Evolutionary conservation across 2,329 filamentous ascomycete species (phyloP).

Genomic region (Berkeleyomyces basicola): DNA sequence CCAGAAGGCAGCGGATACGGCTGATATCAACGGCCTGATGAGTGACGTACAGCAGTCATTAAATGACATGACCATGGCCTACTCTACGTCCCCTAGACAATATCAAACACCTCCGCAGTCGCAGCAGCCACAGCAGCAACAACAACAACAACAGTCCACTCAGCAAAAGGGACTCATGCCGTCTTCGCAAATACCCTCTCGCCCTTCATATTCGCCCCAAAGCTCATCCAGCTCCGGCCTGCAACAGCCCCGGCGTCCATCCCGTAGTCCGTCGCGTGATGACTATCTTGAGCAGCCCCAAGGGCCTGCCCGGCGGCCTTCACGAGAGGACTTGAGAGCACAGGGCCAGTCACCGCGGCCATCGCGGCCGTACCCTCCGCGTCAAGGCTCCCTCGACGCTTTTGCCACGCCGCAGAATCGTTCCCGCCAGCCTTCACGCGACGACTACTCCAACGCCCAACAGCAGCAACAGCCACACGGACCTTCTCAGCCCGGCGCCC

Average conservation of each 20-base stretch:
- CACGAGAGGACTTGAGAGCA: neutral
- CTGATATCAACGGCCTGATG: constrained; percentile 6
- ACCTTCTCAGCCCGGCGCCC: neutral
- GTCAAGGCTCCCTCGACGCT: constrained; percentile 5
- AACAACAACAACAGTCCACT: neutral
- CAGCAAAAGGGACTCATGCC: neutral
- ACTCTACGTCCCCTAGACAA: neutral
- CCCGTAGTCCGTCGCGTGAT: too few species aligned
- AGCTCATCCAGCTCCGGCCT: neutral
- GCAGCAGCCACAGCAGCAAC: neutral
- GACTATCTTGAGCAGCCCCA: neutral
- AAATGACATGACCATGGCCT: constrained; percentile 7
- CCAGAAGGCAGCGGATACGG: neutral
- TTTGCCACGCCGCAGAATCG: constrained; percentile 2
- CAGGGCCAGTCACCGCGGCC: neutral
- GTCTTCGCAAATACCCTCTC: neutral
- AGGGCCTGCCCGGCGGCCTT: neutral
- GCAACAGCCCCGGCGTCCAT: neutral
- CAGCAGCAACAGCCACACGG: neutral
- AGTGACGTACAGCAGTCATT: constrained; percentile 11
- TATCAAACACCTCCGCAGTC: neutral
- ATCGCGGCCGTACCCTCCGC: neutral
- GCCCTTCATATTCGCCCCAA: neutral
- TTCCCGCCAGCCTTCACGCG: constrained; percentile 3
- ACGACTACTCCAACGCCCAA: neutral